These are phyloP conservation scores for Rubroshorea leprosula DNA, from an alignment of 345 rosid genomes.

Conservation along the genomic window DNA sequence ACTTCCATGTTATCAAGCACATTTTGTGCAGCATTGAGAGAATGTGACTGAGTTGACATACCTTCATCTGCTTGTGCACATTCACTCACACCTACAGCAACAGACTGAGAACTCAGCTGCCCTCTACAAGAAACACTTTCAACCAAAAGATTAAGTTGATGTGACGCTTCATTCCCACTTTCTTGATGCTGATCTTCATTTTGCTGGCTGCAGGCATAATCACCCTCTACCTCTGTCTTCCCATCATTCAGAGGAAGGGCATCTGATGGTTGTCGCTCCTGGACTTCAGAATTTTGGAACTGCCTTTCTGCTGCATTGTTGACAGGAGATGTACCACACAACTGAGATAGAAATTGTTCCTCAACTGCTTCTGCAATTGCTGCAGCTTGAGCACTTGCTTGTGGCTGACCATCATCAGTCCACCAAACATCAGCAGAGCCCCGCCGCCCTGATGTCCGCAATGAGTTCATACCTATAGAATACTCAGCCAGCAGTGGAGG, in stretches of 20 bases:
- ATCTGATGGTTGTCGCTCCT: slow-evolving; percentile 51
- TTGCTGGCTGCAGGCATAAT: slow-evolving; percentile 39
- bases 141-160: slow-evolving; percentile 29
- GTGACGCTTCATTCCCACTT: slow-evolving; percentile 34
- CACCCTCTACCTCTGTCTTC: slow-evolving; percentile 36
- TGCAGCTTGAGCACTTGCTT: slow-evolving; percentile 69
- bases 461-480: slow-evolving; percentile 70
- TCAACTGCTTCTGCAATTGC: slow-evolving; percentile 84
- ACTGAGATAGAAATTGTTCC: slow-evolving; percentile 70
- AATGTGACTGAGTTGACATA: slow-evolving; percentile 45
- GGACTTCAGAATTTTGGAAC: slow-evolving; percentile 48
- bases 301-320: slow-evolving; percentile 52
- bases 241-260: slow-evolving; percentile 37
- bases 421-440: slow-evolving; percentile 84
- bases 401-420: slow-evolving; percentile 97
- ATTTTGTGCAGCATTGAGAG: slow-evolving; percentile 45
- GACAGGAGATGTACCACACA: slow-evolving; percentile 43
- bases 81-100: slow-evolving; percentile 30
- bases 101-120: slow-evolving; percentile 26
- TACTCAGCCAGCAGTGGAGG: slow-evolving; percentile 78
- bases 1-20: slow-evolving; percentile 66
- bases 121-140: slow-evolving; percentile 33
- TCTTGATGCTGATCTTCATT: slow-evolving; percentile 45
- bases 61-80: slow-evolving; percentile 28
- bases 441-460: slow-evolving; percentile 62